phyloP scores from a whole-genome alignment of 257 asterid genomes.

The Thymus mandschuricus region DNA sequence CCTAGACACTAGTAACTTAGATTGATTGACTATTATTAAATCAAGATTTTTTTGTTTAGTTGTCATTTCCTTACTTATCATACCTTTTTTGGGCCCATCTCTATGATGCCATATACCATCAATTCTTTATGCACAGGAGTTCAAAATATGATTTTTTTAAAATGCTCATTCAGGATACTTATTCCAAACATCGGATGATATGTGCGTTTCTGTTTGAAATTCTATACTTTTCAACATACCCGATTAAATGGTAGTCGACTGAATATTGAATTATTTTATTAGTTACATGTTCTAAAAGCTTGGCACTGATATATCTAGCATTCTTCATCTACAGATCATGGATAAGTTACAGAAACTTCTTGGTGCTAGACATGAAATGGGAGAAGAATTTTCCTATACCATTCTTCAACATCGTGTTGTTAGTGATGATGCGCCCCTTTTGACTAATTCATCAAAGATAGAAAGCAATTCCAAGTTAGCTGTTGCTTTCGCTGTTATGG shows the following conservation, averaged over 20 bases:
- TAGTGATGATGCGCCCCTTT: slow-evolving; percentile 40
- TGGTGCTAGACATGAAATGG: slow-evolving; percentile 73
- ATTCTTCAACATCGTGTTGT: slow-evolving; percentile 62
- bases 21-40: not conserved
- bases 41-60: not conserved
- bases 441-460: slow-evolving; percentile 41
- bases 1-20: not conserved
- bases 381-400: slow-evolving; percentile 76
- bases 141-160: slow-evolving; percentile 11
- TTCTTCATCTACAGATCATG: slow-evolving; percentile 55
- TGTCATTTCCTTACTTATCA: not conserved
- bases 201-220: slow-evolving; percentile 6
- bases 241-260: not conserved
- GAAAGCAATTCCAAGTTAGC: slow-evolving; percentile 69
- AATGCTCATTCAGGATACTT: slow-evolving; percentile 16
- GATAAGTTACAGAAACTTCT: slow-evolving; percentile 67
- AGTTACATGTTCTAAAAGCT: slow-evolving; percentile 19
- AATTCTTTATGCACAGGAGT: slow-evolving; percentile 5
- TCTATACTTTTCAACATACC: slow-evolving; percentile 10
- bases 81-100: not conserved
- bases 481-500: slow-evolving; percentile 63
- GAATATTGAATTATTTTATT: not conserved
- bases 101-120: not conserved
- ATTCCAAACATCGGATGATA: not conserved
- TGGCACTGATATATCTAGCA: slow-evolving; percentile 32